Percentiles rank a stretch among this genome's conserved stretches.
Conservation (phyloP, 805 yeast genomes). For the Starmerella powellii region DNA sequence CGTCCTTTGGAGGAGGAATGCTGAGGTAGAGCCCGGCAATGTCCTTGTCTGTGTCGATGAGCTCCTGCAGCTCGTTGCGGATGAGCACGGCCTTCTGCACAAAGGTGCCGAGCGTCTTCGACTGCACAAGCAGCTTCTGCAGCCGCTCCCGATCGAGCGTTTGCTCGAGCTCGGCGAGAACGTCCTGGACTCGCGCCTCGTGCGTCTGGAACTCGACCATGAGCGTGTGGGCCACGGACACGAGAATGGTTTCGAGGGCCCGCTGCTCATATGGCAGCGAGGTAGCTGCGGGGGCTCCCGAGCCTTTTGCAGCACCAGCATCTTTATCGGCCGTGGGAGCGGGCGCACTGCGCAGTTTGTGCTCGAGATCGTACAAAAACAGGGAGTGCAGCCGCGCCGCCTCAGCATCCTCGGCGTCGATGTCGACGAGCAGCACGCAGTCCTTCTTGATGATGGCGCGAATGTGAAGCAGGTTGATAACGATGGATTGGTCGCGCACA, state of each 20-base stretch:
- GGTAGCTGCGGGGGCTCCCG: slow-evolving; percentile 29
- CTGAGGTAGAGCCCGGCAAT: slow-evolving; percentile 70
- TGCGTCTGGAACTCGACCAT: slow-evolving; percentile 82
- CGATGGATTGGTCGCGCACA: slow-evolving; percentile 62
- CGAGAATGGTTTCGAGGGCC: slow-evolving; percentile 77
- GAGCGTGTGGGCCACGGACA: slow-evolving; percentile 64
- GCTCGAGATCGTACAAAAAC: slow-evolving; percentile 69
- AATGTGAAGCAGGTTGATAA: slow-evolving; percentile 74
- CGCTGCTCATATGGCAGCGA: slow-evolving; percentile 76
- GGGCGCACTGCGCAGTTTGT: slow-evolving; percentile 48
- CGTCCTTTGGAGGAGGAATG: slow-evolving; percentile 44
- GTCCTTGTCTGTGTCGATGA: slow-evolving; percentile 79
- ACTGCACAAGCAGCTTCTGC: slow-evolving; percentile 65
- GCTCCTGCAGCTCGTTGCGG: slow-evolving; percentile 71
- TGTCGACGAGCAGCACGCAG: slow-evolving; percentile 72
- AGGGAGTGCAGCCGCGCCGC: slow-evolving; percentile 57
- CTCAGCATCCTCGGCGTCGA: slow-evolving; percentile 34
- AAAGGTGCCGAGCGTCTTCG: slow-evolving; percentile 73
- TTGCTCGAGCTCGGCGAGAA: slow-evolving; percentile 65
- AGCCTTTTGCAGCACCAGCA: no score
- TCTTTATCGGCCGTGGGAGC: no score
- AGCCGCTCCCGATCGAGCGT: slow-evolving; percentile 71
- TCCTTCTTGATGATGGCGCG: slow-evolving; percentile 79
- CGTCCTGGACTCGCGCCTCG: slow-evolving; percentile 58
- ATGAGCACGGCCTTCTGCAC: slow-evolving; percentile 72